phyloP scores from a whole-genome alignment of 306 rosid genomes.

The Trichosanthes cucumerina region DNA sequence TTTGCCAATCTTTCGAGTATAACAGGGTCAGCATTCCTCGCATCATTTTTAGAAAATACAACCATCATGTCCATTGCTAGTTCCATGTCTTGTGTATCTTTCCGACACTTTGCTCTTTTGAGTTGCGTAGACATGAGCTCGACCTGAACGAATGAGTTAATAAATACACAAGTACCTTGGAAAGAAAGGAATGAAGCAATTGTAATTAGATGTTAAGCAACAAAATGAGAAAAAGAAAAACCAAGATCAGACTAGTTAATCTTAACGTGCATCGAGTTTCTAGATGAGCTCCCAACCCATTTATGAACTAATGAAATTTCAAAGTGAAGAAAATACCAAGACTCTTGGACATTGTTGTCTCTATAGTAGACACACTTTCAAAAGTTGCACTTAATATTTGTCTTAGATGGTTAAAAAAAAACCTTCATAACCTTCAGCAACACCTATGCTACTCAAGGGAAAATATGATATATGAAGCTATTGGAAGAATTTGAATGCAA shows the following conservation, averaged over 20 bases:
- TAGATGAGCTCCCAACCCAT: not conserved
- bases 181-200: not conserved
- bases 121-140: constrained; percentile 78
- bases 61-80: constrained; percentile 92
- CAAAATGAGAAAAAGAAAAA: not conserved
- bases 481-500: not conserved
- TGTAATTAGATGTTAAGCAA: not conserved
- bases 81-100: constrained; percentile 84
- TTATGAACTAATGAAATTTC: not conserved
- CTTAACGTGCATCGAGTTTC: not conserved
- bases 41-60: constrained; percentile 47
- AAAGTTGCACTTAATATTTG: not conserved
- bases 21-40: constrained; percentile 55
- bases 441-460: not conserved
- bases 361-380: not conserved
- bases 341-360: not conserved
- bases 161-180: not conserved
- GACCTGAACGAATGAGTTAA: constrained; percentile 36
- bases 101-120: constrained; percentile 49
- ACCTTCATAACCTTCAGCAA: not conserved
- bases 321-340: not conserved
- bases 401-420: not conserved
- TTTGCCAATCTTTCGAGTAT: constrained; percentile 61
- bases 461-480: not conserved
- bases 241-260: not conserved